These are phyloP conservation scores for Chytridium lagenaria DNA, from an alignment of 371 early-diverging fungal species.

Conservation along the genomic window DNA sequence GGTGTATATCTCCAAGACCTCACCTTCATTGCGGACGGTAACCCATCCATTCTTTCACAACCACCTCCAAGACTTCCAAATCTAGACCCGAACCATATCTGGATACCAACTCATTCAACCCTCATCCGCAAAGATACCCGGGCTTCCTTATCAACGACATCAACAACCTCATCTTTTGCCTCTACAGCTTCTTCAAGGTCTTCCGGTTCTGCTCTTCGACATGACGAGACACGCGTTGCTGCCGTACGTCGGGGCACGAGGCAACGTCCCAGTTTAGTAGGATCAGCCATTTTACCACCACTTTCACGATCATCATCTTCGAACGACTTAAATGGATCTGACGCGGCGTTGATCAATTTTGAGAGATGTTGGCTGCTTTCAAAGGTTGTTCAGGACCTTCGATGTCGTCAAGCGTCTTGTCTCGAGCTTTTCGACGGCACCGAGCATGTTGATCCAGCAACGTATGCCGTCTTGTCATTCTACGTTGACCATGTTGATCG, in stretches of 20 bases:
- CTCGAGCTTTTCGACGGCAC: background rate
- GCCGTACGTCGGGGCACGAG: background rate
- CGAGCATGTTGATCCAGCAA: background rate
- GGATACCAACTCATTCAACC: background rate
- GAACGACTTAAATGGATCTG: background rate
- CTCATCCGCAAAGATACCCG: background rate
- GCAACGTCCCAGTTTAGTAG: background rate
- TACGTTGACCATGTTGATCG: background rate
- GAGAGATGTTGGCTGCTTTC: conserved; percentile 2
- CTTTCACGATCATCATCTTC: no score
- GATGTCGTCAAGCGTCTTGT: background rate
- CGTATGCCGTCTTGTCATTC: background rate
- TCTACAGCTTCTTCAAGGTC: no score
- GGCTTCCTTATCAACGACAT: background rate
- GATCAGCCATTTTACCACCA: background rate
- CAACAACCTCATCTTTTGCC: background rate
- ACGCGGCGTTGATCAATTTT: conserved; percentile 1
- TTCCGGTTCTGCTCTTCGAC: background rate
- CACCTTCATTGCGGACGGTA: conserved; percentile 15
- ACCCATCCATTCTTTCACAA: conserved; percentile 2
- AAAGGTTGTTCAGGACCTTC: background rate
- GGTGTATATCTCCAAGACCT: conserved; percentile 9
- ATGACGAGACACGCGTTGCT: background rate
- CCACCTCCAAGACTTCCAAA: background rate
- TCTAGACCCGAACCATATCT: background rate